Conservation (phyloP, 2,329 filamentous ascomycete species). For the Davidsoniella australis region DNA sequence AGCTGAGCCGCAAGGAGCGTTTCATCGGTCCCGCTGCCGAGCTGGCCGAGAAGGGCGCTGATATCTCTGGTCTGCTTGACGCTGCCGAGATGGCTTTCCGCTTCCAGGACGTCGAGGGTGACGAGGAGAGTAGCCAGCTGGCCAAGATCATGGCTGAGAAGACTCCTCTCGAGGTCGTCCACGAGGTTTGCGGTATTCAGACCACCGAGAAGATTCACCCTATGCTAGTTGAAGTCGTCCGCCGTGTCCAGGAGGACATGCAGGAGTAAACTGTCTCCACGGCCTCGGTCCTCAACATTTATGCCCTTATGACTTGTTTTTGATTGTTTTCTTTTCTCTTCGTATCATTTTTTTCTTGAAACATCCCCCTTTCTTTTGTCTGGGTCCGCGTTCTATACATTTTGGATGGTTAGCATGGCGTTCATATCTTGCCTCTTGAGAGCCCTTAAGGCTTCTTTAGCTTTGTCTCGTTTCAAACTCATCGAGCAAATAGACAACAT, state of each 20-base stretch:
- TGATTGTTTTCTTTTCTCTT: neutral
- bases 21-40: conserved; percentile 86
- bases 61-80: conserved; percentile 56
- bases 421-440: conserved; percentile 2
- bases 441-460: neutral
- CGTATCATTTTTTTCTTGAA: too few relatives aligned
- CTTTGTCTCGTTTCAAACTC: conserved; percentile 1
- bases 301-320: conserved; percentile 6
- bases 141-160: conserved; percentile 69
- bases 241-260: conserved; percentile 59
- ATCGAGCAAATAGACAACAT: too few relatives aligned
- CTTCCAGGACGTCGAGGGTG: conserved; percentile 86
- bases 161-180: conserved; percentile 56
- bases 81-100: conserved; percentile 83
- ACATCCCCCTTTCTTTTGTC: conserved; percentile 3
- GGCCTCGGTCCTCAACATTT: neutral
- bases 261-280: conserved; percentile 13
- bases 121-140: conserved; percentile 76
- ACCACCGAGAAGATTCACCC: conserved; percentile 60
- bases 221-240: conserved; percentile 59
- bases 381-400: conserved; percentile 8
- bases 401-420: conserved; percentile 8
- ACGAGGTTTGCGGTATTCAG: conserved; percentile 68
- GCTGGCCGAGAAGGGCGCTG: conserved; percentile 64
- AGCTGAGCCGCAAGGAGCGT: conserved; percentile 86